Percentiles rank a stretch among this genome's conserved stretches.
Evolutionary conservation across 1,284 basidiomycete species (phyloP).

Genomic region (Fomitopsis pinicola): DNA sequence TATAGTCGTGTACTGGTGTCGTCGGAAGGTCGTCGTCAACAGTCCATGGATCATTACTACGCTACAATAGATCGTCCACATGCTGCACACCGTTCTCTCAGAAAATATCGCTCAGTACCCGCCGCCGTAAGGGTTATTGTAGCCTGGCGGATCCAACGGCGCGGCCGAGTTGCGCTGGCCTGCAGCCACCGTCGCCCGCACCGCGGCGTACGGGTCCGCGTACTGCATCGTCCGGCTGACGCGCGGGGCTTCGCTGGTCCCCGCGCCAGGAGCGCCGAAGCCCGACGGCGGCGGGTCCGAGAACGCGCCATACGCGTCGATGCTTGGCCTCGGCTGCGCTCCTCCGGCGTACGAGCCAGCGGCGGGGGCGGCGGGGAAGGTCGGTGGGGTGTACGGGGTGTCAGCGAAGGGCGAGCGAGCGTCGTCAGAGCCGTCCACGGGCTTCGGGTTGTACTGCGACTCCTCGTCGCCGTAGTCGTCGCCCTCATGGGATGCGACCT

Average conservation of each 20-base stretch:
- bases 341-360: slow-evolving; percentile 17
- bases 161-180: slow-evolving; percentile 14
- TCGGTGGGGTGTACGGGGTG: slow-evolving; percentile 24
- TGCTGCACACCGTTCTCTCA: slow-evolving; percentile 8
- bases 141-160: slow-evolving; percentile 18
- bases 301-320: slow-evolving; percentile 86
- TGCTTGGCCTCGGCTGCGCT: slow-evolving; percentile 50
- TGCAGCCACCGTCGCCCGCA: slow-evolving; percentile 43
- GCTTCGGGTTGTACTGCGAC: slow-evolving; percentile 13
- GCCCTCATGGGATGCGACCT: slow-evolving; percentile 32
- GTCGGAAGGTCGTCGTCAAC: not conserved
- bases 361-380: slow-evolving; percentile 27
- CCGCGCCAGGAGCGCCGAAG: slow-evolving; percentile 34
- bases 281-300: slow-evolving; percentile 76
- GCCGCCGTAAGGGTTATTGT: slow-evolving; percentile 14
- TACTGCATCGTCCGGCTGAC: slow-evolving; percentile 88
- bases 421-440: slow-evolving; percentile 15
- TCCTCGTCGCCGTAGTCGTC: slow-evolving; percentile 34
- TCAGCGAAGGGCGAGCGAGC: slow-evolving; percentile 51
- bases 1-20: not conserved
- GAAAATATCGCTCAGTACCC: slow-evolving; percentile 13
- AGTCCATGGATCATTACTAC: not conserved
- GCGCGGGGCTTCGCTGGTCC: slow-evolving; percentile 40
- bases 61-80: slow-evolving; percentile 11
- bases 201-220: slow-evolving; percentile 76